phyloP scores from a whole-genome alignment of 352 stramenopile genomes.

The Phytophthora ohioensis region DNA sequence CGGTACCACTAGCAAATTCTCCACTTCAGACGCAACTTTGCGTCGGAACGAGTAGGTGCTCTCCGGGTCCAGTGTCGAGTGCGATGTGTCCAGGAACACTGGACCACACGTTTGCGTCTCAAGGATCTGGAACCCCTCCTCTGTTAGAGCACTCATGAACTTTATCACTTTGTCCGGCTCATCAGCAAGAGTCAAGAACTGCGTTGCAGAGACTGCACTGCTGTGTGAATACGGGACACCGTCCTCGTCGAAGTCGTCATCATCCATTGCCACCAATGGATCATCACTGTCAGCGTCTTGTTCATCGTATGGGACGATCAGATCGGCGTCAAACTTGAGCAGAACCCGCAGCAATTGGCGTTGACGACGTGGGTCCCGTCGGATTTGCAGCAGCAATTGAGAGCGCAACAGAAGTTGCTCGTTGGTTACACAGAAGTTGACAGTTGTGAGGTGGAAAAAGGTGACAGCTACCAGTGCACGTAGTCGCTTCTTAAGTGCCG shows the following conservation, averaged over 20 bases:
- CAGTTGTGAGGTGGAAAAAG: constrained; percentile 83
- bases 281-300: constrained; percentile 39
- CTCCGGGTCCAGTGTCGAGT: constrained; percentile 71
- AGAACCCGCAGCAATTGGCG: constrained; percentile 48
- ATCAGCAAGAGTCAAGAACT: constrained; percentile 66
- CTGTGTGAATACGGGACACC: constrained; percentile 32
- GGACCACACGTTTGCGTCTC: constrained; percentile 68
- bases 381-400: constrained; percentile 63
- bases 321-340: constrained; percentile 42
- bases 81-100: constrained; percentile 70
- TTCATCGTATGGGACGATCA: constrained; percentile 38
- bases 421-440: constrained; percentile 69
- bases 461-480: constrained; percentile 72
- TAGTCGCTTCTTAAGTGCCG: constrained; percentile 63
- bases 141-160: constrained; percentile 51
- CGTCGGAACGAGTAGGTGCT: constrained; percentile 62
- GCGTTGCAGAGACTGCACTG: constrained; percentile 21
- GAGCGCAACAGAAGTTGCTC: constrained; percentile 72
- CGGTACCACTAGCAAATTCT: constrained; percentile 47
- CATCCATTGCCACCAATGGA: constrained; percentile 38
- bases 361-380: constrained; percentile 28
- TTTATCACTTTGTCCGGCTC: constrained; percentile 53
- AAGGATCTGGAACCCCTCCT: constrained; percentile 49
- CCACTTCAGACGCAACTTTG: constrained; percentile 59
- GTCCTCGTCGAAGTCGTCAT: constrained; percentile 47